Evolutionary conservation across 352 stramenopile species (phyloP).

Genomic region (Phytophthora europaea): DNA sequence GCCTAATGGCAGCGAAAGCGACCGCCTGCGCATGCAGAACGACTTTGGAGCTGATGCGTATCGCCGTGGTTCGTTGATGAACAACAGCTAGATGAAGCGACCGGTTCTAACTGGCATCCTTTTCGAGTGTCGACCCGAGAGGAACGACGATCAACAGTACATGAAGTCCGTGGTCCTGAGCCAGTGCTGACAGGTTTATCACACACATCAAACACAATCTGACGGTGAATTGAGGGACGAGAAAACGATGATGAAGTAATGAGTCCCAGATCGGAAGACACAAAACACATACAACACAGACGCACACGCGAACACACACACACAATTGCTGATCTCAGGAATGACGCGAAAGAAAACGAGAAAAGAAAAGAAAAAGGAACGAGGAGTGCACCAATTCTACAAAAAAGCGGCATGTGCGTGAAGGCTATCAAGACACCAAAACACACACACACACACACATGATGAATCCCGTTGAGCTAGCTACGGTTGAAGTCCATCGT

Average conservation of each 20-base stretch:
- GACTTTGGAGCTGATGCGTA: slow-evolving; percentile 55
- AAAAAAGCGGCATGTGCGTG: slow-evolving; percentile 12
- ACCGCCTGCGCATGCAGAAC: slow-evolving; percentile 33
- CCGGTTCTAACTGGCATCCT: background rate
- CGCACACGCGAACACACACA: slow-evolving; percentile 28
- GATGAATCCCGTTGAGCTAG: slow-evolving; percentile 24
- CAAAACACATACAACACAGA: slow-evolving; percentile 12
- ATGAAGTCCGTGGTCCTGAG: background rate
- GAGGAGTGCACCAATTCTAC: slow-evolving; percentile 16
- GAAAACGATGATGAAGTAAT: slow-evolving; percentile 26
- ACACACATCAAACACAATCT: slow-evolving; percentile 29
- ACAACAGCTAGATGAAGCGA: slow-evolving; percentile 48
- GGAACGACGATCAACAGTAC: slow-evolving; percentile 4
- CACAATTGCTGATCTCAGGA: slow-evolving; percentile 18
- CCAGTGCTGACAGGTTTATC: slow-evolving; percentile 10
- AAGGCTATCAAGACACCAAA: slow-evolving; percentile 24
- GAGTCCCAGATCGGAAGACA: slow-evolving; percentile 24
- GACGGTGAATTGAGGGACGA: slow-evolving; percentile 19
- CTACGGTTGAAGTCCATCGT: slow-evolving; percentile 16
- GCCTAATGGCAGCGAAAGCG: slow-evolving; percentile 38
- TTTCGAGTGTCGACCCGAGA: slow-evolving; percentile 4
- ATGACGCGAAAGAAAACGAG: slow-evolving; percentile 29
- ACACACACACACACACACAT: slow-evolving; percentile 26
- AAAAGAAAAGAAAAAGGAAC: slow-evolving; percentile 14
- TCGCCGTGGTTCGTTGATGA: slow-evolving; percentile 54